Evolutionary conservation across 106 monocot genomes (phyloP).

Genomic region (Dioscorea dumetorum): DNA sequence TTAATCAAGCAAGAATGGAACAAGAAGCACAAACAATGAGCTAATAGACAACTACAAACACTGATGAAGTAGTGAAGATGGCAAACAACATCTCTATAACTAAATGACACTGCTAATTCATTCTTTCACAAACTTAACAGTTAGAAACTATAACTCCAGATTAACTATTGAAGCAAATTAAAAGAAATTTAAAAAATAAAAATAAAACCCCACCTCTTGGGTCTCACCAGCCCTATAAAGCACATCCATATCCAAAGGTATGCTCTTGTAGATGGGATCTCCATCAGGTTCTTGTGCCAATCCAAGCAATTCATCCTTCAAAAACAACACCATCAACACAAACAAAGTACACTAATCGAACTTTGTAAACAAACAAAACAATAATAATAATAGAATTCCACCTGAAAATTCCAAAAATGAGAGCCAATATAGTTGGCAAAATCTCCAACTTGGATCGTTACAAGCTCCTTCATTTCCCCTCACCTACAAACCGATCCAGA

Average conservation of each 20-base stretch:
- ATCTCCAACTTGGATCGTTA: constrained; percentile 77
- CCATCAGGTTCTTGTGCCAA: constrained; percentile 55
- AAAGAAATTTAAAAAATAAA: not conserved
- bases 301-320: constrained; percentile 93
- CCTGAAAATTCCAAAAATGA: constrained; percentile 98
- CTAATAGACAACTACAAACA: too few species aligned
- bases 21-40: too few species aligned
- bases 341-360: not conserved
- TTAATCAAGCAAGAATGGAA: too few species aligned
- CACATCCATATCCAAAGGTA: constrained; percentile 65
- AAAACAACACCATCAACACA: constrained; percentile 11
- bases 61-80: too few species aligned
- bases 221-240: constrained; percentile 86
- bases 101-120: too few species aligned
- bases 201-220: constrained; percentile 41
- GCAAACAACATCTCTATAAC: too few species aligned
- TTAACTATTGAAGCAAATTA: not conserved
- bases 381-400: constrained; percentile 5
- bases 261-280: constrained; percentile 47
- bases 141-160: not conserved
- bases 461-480: constrained; percentile 68
- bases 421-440: constrained; percentile 89
- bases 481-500: too few species aligned
- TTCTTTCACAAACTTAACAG: not conserved
- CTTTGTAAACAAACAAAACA: not conserved